phyloP scores from a whole-genome alignment of 495 filamentous ascomycete genomes.

The Hyaloscypha finlandica region DNA sequence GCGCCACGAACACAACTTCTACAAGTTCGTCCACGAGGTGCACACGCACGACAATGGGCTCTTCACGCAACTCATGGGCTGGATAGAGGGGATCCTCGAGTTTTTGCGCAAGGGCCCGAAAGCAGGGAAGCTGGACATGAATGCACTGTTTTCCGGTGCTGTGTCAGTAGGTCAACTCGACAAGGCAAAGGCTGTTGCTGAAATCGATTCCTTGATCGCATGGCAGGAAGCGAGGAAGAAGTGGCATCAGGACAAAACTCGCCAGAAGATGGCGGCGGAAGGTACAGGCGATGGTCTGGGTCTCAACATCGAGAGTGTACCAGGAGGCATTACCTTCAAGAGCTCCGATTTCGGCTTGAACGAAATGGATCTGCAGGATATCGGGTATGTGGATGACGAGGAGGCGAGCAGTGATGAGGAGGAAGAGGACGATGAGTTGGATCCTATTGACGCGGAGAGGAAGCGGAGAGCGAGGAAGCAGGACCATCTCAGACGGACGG shows the following conservation, averaged over 20 bases:
- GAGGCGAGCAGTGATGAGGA: conserved; percentile 64
- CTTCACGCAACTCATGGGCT: conserved; percentile 93
- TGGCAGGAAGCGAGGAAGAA: conserved; percentile 95
- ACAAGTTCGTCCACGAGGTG: conserved; percentile 98
- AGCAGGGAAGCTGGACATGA: conserved; percentile 85
- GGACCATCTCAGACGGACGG: conserved; percentile 76
- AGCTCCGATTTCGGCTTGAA: conserved; percentile 87
- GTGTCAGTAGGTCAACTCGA: conserved; percentile 67
- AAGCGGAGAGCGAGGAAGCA: conserved; percentile 70
- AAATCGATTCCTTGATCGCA: conserved; percentile 81
- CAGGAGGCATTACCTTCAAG: conserved; percentile 60
- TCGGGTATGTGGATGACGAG: conserved; percentile 72
- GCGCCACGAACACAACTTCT: conserved; percentile 93
- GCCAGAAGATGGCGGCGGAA: conserved; percentile 97
- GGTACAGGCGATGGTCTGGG: conserved; percentile 43
- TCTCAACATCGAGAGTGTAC: conserved; percentile 32
- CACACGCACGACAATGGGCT: conserved; percentile 97
- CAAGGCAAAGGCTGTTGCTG: conserved; percentile 67
- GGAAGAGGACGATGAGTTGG: conserved; percentile 73
- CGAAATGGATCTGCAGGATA: conserved; percentile 81
- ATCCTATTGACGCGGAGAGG: conserved; percentile 86
- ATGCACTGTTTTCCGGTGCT: conserved; percentile 82
- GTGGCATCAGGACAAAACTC: conserved; percentile 96
- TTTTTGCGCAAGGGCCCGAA: conserved; percentile 85
- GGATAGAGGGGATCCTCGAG: conserved; percentile 95